Conservation (phyloP, 2,329 filamentous ascomycete genomes). For the Penicillium polonicum region DNA sequence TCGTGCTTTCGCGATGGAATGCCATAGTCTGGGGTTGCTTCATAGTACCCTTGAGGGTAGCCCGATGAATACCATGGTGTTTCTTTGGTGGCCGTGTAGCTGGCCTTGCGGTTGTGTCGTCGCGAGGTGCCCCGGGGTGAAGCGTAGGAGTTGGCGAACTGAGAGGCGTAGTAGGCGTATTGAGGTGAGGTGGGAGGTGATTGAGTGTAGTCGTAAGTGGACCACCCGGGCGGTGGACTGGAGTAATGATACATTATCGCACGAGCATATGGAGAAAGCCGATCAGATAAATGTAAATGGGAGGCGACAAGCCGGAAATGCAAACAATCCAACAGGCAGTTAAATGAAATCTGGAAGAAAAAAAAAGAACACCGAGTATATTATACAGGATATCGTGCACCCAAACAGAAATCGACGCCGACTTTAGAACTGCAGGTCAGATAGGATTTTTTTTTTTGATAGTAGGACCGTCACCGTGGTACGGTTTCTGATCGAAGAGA, state of each 20-base stretch:
- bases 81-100: conserved; percentile 50
- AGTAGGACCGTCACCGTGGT: conserved; percentile 45
- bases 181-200: conserved; percentile 53
- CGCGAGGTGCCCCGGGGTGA: conserved; percentile 48
- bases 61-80: conserved; percentile 47
- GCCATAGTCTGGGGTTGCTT: conserved; percentile 50
- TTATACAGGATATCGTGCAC: conserved; percentile 48
- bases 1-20: conserved; percentile 56
- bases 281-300: conserved; percentile 12
- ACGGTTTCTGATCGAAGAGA: conserved; percentile 43
- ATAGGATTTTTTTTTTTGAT: conserved; percentile 20
- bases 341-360: conserved; percentile 14
- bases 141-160: conserved; percentile 50
- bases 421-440: conserved; percentile 21
- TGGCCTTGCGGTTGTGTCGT: conserved; percentile 58
- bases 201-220: conserved; percentile 49
- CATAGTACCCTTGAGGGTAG: conserved; percentile 49
- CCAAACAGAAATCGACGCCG: conserved; percentile 37
- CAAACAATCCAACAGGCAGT: conserved; percentile 18
- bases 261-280: conserved; percentile 31
- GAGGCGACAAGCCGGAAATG: conserved; percentile 1
- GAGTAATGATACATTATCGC: conserved; percentile 50
- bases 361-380: conserved; percentile 38
- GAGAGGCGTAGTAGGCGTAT: conserved; percentile 55
- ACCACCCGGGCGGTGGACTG: conserved; percentile 50